A percentile compares a stretch with the other conserved stretches of the same genome.
Conservation (phyloP, 257 asterid genomes). For the Solanum corneliomulleri region DNA sequence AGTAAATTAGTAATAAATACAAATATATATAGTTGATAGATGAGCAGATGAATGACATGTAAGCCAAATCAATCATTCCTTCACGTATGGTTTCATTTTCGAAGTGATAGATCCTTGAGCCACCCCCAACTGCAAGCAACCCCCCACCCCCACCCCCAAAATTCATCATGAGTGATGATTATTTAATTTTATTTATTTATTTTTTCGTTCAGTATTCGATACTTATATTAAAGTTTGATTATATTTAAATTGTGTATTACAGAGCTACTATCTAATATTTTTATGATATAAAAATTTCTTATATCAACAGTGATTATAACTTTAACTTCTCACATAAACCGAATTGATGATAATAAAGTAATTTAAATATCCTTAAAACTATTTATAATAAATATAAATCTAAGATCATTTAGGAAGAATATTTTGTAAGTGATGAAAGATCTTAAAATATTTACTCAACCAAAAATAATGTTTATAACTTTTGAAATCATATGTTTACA, state of each 20-base stretch:
- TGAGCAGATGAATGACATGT: background rate
- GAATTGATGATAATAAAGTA: background rate
- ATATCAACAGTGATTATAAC: background rate
- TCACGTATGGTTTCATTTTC: background rate
- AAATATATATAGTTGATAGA: background rate
- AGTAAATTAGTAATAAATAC: background rate
- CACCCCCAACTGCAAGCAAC: background rate
- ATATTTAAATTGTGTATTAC: accelerated
- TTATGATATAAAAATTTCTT: background rate
- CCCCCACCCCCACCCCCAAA: background rate
- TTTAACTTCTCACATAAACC: background rate
- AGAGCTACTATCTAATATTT: background rate
- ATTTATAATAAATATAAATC: background rate
- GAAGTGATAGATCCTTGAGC: background rate
- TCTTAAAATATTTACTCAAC: background rate
- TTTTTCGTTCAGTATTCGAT: background rate
- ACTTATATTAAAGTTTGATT: background rate
- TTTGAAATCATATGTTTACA: background rate
- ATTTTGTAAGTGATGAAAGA: background rate
- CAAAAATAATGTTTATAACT: too few species aligned
- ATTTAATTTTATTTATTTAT: background rate
- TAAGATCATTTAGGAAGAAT: background rate
- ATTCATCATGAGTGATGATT: background rate
- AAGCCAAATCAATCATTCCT: background rate
- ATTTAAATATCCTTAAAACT: background rate